Evolutionary conservation across 495 filamentous ascomycete species (phyloP), one percentile per base, ranked within the genome.

Genomic region (Daldinia childiae): DNA sequence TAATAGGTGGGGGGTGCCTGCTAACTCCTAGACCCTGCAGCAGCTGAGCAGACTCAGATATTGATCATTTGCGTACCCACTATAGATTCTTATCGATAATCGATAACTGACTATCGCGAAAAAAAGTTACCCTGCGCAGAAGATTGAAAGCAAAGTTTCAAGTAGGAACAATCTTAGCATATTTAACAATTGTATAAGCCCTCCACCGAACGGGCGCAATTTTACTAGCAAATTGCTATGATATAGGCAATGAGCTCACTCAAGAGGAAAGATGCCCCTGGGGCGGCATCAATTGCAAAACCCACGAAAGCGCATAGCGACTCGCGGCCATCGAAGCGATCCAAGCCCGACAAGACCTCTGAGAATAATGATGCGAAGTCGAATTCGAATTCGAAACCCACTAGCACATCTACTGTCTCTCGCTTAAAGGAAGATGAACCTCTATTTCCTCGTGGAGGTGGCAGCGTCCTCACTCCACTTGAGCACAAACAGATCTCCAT

Each of bases 401-500:
- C 76, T 5, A 62, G 59, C 8, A 57, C 74, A 21, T 21, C 76
- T 19, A 62, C 71, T 0, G 73, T 80, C 24, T 79, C 82, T 6
- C 67, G 74, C 50, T 63, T 82, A 12, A 89, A 88, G 72, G 90
- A 93, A 66, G 95, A 98, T 57, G 95, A 97, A 72, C 87, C 88
- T 4, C 81, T 94, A 29, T 99, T 99, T 77, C 95, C 96, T 76
- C 88, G 95, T 83, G 95, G 95, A 60, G 96, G 95, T 62, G 95
- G 87, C 14, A 95, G 93, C 77, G 85, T 96, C 51, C 82, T 99
- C 79, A 97, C 95, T 7, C 94, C 95, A 26, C 85, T 99, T 58
- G 95, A 99, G 78, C 90, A 95, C 72, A 97, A 97, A 82, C 92
- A 98, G 79, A 97, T 99, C 72, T 91, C 95, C 74, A 92, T 95